Evolutionary conservation across 805 yeast species (phyloP).

Genomic region (Barnettozyma pratensis): DNA sequence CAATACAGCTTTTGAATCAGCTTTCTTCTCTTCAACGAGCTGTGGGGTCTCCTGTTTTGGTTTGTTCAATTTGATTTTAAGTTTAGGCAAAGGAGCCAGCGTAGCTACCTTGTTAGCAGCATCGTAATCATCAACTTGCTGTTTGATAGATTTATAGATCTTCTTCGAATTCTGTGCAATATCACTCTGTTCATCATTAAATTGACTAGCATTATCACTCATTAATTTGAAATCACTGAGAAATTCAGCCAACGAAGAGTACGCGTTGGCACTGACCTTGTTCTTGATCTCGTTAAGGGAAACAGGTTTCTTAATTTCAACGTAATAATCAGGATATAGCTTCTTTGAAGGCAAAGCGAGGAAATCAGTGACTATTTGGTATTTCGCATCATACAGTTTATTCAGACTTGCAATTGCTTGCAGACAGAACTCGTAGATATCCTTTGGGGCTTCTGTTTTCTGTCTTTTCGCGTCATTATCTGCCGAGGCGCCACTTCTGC

Average conservation of each 20-base stretch:
- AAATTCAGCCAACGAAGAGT: constrained; percentile 36
- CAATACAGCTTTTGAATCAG: constrained; percentile 1
- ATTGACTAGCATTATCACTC: constrained; percentile 65
- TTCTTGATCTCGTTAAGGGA: constrained; percentile 62
- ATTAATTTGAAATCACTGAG: constrained; percentile 59
- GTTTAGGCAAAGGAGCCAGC: constrained; percentile 26
- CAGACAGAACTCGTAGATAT: constrained; percentile 27
- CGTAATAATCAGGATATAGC: constrained; percentile 76
- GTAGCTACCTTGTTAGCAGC: constrained; percentile 28
- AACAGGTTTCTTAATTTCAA: constrained; percentile 62
- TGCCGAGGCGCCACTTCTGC: constrained; percentile 5
- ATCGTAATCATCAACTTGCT: constrained; percentile 27
- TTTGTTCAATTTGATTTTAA: constrained; percentile 10
- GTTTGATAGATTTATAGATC: constrained; percentile 51
- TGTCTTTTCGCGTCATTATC: constrained; percentile 13
- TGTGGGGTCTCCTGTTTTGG: background rate
- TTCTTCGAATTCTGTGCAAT: constrained; percentile 62
- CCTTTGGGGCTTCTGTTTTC: constrained; percentile 9
- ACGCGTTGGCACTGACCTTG: constrained; percentile 35
- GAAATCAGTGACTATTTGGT: constrained; percentile 41
- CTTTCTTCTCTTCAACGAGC: background rate
- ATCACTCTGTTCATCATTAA: constrained; percentile 61
- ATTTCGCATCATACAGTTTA: constrained; percentile 29
- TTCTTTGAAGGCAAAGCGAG: constrained; percentile 68
- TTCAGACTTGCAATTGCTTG: constrained; percentile 30